phyloP scores from a whole-genome alignment of 257 asterid species.

The Solanum microdontum region DNA sequence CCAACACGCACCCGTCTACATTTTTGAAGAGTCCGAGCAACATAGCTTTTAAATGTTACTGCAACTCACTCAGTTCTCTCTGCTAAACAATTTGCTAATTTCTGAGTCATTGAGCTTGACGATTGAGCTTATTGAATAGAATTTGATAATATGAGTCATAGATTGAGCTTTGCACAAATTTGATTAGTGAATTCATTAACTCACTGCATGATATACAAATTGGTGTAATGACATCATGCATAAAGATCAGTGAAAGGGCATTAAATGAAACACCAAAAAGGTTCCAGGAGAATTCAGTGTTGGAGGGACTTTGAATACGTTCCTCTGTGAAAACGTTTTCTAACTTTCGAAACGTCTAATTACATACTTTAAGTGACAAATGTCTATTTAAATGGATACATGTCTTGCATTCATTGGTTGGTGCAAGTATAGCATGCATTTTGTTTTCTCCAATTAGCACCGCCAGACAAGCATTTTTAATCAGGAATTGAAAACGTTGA shows the following conservation, averaged over 20 bases:
- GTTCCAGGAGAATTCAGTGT: neutral
- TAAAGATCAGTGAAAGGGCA: neutral
- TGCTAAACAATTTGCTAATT: neutral
- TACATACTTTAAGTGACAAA: neutral
- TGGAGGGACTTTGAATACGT: neutral
- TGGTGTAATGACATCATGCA: neutral
- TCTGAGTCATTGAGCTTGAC: neutral
- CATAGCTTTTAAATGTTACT: neutral
- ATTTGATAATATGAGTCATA: neutral
- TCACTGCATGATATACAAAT: neutral
- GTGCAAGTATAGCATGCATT: neutral
- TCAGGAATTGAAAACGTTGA: neutral
- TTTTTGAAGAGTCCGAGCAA: too few species aligned
- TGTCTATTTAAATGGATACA: neutral
- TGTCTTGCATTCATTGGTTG: neutral
- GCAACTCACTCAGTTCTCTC: neutral
- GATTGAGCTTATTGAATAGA: neutral
- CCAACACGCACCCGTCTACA: too few species aligned
- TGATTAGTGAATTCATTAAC: neutral
- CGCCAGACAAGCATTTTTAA: neutral
- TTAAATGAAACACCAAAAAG: neutral
- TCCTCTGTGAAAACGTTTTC: neutral
- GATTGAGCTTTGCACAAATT: neutral
- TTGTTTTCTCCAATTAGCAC: neutral
- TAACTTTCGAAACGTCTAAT: neutral